Percentiles rank a stretch among this genome's conserved stretches.
These are phyloP conservation scores for Xylariaceae sp. DNA, from an alignment of 2,329 filamentous ascomycete genomes.

Conservation along the genomic window DNA sequence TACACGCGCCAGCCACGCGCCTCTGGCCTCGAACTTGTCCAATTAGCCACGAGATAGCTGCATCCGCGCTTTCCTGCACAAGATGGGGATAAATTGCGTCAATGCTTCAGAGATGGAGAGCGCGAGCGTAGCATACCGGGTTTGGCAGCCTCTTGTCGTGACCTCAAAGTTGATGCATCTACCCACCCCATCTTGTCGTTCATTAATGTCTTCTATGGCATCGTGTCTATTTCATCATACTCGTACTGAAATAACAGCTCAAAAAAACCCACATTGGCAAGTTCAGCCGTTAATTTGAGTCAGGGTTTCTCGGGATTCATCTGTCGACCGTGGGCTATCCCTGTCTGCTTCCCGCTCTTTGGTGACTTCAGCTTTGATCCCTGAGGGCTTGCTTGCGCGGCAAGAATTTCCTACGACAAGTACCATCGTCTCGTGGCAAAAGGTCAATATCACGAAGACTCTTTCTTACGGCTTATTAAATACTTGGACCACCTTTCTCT, in stretches of 20 bases:
- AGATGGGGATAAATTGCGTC: constrained; percentile 30
- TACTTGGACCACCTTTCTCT: background rate
- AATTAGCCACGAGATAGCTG: constrained; percentile 27
- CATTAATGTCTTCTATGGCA: background rate
- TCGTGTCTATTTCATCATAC: constrained; percentile 1
- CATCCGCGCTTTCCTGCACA: constrained; percentile 32
- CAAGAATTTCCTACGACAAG: constrained; percentile 9
- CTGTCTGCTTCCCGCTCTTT: constrained; percentile 22
- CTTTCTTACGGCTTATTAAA: constrained; percentile 4
- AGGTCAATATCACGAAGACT: constrained; percentile 6
- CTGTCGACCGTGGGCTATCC: constrained; percentile 15
- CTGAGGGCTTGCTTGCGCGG: constrained; percentile 24
- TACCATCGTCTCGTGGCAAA: constrained; percentile 7
- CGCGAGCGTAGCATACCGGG: constrained; percentile 8
- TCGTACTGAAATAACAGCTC: background rate
- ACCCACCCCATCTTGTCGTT: constrained; percentile 1
- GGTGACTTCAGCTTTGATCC: constrained; percentile 8
- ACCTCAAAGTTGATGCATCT: constrained; percentile 10
- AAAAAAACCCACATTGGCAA: background rate
- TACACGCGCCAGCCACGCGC: constrained; percentile 19
- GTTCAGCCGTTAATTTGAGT: constrained; percentile 25
- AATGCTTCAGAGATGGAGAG: constrained; percentile 12
- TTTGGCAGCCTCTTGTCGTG: constrained; percentile 5
- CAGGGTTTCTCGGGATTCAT: constrained; percentile 23
- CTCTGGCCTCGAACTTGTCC: constrained; percentile 23